Percentiles rank a stretch among this genome's conserved stretches.
phyloP scores from a whole-genome alignment of 192 early-diverging fungal species.

The Podochytrium sp. region DNA sequence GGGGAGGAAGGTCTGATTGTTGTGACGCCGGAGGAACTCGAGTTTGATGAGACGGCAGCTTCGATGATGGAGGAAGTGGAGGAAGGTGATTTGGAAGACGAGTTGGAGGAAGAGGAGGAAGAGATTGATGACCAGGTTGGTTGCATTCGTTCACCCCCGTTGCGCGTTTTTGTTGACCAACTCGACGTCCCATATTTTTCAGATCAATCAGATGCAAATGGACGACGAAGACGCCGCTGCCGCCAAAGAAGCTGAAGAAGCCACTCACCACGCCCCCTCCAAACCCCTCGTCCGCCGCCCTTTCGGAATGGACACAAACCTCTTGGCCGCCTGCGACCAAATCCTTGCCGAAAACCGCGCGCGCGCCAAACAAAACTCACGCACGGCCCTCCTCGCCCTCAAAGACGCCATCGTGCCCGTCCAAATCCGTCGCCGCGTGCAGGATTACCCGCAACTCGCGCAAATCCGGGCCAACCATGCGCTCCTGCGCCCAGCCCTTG shows the following conservation, averaged over 20 bases:
- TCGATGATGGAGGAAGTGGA: background rate
- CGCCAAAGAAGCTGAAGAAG: background rate
- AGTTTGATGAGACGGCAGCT: background rate
- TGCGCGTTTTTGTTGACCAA: too few species aligned
- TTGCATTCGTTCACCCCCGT: too few species aligned
- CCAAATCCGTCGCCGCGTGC: constrained; percentile 10
- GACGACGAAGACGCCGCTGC: constrained; percentile 22
- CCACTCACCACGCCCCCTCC: background rate
- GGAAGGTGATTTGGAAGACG: constrained; percentile 23
- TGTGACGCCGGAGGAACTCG: background rate
- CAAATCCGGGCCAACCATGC: constrained; percentile 11
- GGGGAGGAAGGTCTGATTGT: constrained; percentile 4
- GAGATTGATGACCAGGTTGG: constrained; percentile 35
- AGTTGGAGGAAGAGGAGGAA: constrained; percentile 30
- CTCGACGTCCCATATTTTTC: too few species aligned
- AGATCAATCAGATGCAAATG: constrained; percentile 13
- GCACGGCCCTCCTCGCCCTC: background rate
- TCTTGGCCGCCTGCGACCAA: constrained; percentile 4
- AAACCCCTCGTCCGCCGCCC: background rate
- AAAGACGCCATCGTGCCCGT: background rate
- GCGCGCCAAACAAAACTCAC: constrained; percentile 1
- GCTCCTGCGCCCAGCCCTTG: constrained; percentile 7
- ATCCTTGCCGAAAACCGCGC: constrained; percentile 19
- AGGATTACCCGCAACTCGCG: constrained; percentile 13
- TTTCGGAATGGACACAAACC: constrained; percentile 2